A percentile compares a stretch with the other conserved stretches of the same genome.
Conservation (phyloP, 768 basidiomycete species). For the Phylloporus sp. region DNA sequence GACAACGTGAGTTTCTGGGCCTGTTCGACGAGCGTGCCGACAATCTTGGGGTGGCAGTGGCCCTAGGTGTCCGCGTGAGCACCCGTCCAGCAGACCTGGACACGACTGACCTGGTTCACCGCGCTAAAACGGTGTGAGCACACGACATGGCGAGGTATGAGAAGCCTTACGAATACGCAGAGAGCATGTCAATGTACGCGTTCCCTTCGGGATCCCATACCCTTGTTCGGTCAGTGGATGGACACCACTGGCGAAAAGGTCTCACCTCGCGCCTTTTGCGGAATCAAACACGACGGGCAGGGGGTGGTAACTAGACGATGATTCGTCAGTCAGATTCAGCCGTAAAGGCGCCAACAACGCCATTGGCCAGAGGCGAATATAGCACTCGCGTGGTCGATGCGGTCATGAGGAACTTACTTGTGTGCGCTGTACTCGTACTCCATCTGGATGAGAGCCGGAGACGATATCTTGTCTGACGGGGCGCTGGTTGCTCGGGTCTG, state of each 20-base stretch:
- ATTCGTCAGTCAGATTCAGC: slow-evolving; percentile 31
- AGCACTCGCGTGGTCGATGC: background rate
- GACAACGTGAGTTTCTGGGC: slow-evolving; percentile 89
- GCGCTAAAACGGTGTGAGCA: slow-evolving; percentile 45
- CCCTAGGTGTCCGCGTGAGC: slow-evolving; percentile 44
- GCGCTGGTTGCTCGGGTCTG: slow-evolving; percentile 6
- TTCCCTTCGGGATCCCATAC: slow-evolving; percentile 96
- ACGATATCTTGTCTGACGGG: slow-evolving; percentile 37
- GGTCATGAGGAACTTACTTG: slow-evolving; percentile 60
- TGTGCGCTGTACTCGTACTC: slow-evolving; percentile 84
- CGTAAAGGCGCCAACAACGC: slow-evolving; percentile 18
- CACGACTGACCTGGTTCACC: slow-evolving; percentile 72
- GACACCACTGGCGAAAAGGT: slow-evolving; percentile 34
- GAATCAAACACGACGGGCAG: slow-evolving; percentile 91
- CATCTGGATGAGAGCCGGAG: slow-evolving; percentile 70
- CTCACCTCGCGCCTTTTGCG: slow-evolving; percentile 86
- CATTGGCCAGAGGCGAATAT: slow-evolving; percentile 15
- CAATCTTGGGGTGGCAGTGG: slow-evolving; percentile 89
- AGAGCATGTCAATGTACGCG: slow-evolving; percentile 97
- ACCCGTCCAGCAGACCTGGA: background rate
- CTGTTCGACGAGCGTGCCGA: slow-evolving; percentile 76
- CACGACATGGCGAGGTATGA: background rate
- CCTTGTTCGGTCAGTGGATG: slow-evolving; percentile 26
- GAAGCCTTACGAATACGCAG: slow-evolving; percentile 82
- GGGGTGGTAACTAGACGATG: slow-evolving; percentile 80